Base-by-base conservation (phyloP, 371 early-diverging fungal species). In the Umbelopsis sp. region DNA sequence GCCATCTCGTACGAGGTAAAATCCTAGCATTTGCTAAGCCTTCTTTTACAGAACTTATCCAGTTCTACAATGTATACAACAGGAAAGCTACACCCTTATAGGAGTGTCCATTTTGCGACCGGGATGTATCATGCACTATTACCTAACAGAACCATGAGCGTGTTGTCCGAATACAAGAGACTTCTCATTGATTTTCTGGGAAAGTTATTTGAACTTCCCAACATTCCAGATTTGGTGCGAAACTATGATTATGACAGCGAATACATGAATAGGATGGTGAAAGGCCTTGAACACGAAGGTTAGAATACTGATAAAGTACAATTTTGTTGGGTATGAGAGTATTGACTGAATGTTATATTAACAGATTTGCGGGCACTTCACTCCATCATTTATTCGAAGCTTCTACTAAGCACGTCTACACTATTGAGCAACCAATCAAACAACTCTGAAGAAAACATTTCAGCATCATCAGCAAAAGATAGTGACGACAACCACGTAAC, bases 131-230 rank as follows among this genome's bases (percentile, higher is more conserved):
- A 66, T 12, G 66, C 57, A 10, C 68, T 80, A 7, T 69, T 72
- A 50, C 78, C 78, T 1, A 32, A 35, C 8, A 37, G 46, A 7
- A 69, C 70, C 2, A 65, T 69, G 16, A 72, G 71, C 35, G 70
- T 72, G 0, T 48, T 63, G 0, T 22, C 41, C 2, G 74, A 76
- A 52, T 77, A 76, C 38, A 65, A 69, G 1, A 69, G 64, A 24
- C 37, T 77, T 12, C 25, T 80, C 10, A 52, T 66, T 5, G 22
- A 68, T 50, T 77, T 77, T 65, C 45, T 77, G 3, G 65, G 50
- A 1, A 22, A 66, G 6, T 46, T 77, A 0, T 76, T 67, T 52
- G 70, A 71, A 25, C 63, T 73, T 0, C 65, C 53, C n/a, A 32
- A 67, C 29, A 44, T 37, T 14, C 66, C 66, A 22, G 24, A 69